phyloP scores from a whole-genome alignment of 2,329 filamentous ascomycete genomes.

The Curvularia hawaiiensis region DNA sequence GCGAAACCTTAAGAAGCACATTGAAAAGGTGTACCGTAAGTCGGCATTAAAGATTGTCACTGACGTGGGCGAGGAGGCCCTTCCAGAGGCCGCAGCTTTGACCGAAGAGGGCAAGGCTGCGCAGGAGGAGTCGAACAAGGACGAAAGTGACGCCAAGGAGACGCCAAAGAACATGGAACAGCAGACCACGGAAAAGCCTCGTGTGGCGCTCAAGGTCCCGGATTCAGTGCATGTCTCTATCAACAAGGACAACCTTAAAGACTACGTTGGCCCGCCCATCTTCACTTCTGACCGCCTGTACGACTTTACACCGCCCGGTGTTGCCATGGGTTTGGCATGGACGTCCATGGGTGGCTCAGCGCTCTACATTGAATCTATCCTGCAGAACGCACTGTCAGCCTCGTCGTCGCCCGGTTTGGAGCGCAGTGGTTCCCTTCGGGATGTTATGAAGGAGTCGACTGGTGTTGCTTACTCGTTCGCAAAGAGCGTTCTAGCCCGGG shows the following conservation, averaged over 20 bases:
- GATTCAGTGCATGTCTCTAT: conserved; percentile 86
- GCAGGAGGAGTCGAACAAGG: conserved; percentile 71
- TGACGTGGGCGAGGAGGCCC: conserved; percentile 83
- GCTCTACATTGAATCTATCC: conserved; percentile 95
- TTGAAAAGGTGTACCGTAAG: conserved; percentile 98
- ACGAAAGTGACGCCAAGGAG: conserved; percentile 66
- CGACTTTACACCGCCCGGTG: conserved; percentile 89
- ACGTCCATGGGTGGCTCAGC: conserved; percentile 96
- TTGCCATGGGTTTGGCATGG: conserved; percentile 98
- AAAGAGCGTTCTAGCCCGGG: conserved; percentile 82
- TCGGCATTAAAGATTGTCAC: conserved; percentile 96
- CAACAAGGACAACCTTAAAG: conserved; percentile 86
- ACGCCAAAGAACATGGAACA: conserved; percentile 62
- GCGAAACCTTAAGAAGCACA: conserved; percentile 98
- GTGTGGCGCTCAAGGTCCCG: conserved; percentile 80
- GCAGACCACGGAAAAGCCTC: conserved; percentile 68
- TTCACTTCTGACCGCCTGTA: conserved; percentile 97
- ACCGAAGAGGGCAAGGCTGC: conserved; percentile 86
- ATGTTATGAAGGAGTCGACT: conserved; percentile 98
- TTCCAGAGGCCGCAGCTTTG: conserved; percentile 80
- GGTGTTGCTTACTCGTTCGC: conserved; percentile 95
- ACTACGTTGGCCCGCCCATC: conserved; percentile 94
- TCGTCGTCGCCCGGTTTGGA: conserved; percentile 80
- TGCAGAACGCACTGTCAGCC: conserved; percentile 79
- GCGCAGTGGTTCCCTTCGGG: conserved; percentile 92